phyloP scores from a whole-genome alignment of 257 asterid species.

The Galeopsis tetrahit region DNA sequence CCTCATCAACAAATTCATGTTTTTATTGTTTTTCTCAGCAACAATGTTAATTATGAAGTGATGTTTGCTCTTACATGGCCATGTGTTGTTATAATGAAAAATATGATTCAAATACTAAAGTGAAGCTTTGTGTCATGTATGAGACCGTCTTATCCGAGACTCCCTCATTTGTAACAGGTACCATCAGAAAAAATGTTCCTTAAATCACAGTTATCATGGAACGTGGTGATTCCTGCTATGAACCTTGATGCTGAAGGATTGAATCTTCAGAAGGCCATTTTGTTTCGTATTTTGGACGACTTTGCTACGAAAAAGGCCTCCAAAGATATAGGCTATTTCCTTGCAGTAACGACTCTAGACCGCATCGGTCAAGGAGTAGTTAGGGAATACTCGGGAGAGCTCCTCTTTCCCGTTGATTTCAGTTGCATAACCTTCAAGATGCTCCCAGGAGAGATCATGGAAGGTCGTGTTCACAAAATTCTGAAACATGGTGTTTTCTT shows the following conservation, averaged over 20 bases:
- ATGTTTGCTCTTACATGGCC: not conserved
- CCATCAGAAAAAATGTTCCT: conserved; percentile 52
- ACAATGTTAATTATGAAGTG: not conserved
- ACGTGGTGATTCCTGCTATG: conserved; percentile 63
- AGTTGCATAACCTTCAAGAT: conserved; percentile 83
- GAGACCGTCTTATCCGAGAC: too few relatives aligned
- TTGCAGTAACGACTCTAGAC: conserved; percentile 71
- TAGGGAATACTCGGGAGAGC: conserved; percentile 55
- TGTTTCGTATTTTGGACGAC: conserved; percentile 58
- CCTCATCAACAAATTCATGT: conserved; percentile 1
- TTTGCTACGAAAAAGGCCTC: conserved; percentile 68
- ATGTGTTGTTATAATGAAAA: not conserved
- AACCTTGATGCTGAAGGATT: conserved; percentile 67
- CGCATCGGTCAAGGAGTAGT: conserved; percentile 64
- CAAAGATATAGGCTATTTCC: conserved; percentile 63
- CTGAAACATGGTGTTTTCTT: conserved; percentile 71
- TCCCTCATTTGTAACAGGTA: not conserved
- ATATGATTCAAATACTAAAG: too few relatives aligned
- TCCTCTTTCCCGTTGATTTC: conserved; percentile 72
- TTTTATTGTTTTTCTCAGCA: not conserved
- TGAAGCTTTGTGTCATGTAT: too few relatives aligned
- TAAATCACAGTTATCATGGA: conserved; percentile 64
- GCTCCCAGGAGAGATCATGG: conserved; percentile 69
- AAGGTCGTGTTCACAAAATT: conserved; percentile 68
- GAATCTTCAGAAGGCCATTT: conserved; percentile 67